Evolutionary conservation across 2,329 filamentous ascomycete species (phyloP), one percentile per base, ranked within the genome.

Genomic region (Aspergillus latus): DNA sequence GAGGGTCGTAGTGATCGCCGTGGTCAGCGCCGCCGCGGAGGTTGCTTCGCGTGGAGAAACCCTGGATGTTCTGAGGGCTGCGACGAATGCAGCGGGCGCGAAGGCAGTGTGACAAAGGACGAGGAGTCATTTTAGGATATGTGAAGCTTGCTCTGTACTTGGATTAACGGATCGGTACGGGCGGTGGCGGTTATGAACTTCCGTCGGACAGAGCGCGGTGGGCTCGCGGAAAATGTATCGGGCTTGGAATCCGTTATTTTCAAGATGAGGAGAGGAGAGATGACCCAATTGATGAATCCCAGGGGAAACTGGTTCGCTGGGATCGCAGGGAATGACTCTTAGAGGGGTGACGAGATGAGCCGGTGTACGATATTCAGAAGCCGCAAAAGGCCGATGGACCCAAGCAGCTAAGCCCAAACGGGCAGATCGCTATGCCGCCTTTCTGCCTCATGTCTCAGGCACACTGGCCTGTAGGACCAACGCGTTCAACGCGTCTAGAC

Each of bases 1-100:
- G 93, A 48, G 92, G 87, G 66, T 99, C 94, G 78, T 92, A 99
- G 74, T 92, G 88, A 65, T 86, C 82, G 68, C 86, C 89, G 78
- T 89, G 85, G 64, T 80, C 78, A 62, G 76, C 76, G 58, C 74
- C 76, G 58, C 74, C 71, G 55, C 72, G 68, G 54, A 75, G 67
- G 52, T 60, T 67, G 65, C 68, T 74, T 54, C 68, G 70, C 49
- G 74, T 76, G 21, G 74, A 75, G 64, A 76, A 76, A n/a, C 69
- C 66, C 62, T 72, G 69, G 52, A 66, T 53, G 36, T 66, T 73
- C 64, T 72, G 71, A 34, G 72, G 64, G 58, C 61, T 59, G 59
- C 72, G 73, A 53, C 72, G 62, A 37, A 75, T 59, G 62, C 71
- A 71, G 62, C 73, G 72, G 61, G 73, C 68, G 56, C 74, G 73